A percentile compares a stretch with the other conserved stretches of the same genome.
These are phyloP conservation scores for Aegilops umbellulata DNA, from an alignment of 176 grass and related monocot species.

Conservation along the genomic window DNA sequence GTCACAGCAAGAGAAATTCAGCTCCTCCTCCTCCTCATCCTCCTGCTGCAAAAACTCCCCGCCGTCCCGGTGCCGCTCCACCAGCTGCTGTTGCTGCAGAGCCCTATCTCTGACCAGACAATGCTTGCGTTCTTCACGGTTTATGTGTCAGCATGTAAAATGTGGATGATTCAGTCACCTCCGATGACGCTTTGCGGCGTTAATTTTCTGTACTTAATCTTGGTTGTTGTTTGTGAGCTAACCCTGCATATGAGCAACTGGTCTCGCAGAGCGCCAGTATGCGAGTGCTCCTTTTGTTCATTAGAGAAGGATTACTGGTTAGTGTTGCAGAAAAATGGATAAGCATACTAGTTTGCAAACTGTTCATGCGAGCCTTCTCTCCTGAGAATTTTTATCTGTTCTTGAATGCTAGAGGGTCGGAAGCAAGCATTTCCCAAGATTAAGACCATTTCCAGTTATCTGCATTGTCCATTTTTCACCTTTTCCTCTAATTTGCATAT, in stretches of 20 bases:
- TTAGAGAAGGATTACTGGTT: conserved; percentile 30
- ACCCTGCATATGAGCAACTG: conserved; percentile 26
- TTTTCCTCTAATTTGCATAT: neutral
- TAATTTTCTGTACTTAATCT: conserved; percentile 7
- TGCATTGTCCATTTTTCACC: neutral
- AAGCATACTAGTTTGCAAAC: conserved; percentile 19
- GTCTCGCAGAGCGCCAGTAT: conserved; percentile 8
- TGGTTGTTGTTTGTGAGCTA: conserved; percentile 23
- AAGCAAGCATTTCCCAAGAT: neutral
- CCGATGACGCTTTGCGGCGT: conserved; percentile 15
- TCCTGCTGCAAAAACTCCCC: neutral
- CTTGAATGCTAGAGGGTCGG: neutral
- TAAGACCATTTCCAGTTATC: neutral
- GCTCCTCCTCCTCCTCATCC: neutral
- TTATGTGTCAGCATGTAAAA: conserved; percentile 25
- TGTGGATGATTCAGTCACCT: conserved; percentile 28
- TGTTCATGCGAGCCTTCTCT: neutral
- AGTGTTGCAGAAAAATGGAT: conserved; percentile 17
- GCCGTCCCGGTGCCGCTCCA: neutral
- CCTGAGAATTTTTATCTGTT: neutral
- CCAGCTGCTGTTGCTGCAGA: neutral
- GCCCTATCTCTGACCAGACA: conserved; percentile 11
- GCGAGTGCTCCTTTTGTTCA: conserved; percentile 5
- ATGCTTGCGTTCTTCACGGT: neutral
- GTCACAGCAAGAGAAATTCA: conserved; percentile 21